Evolutionary conservation across 164 flowering plant species (phyloP).

Genomic region (Umbellularia californica): DNA sequence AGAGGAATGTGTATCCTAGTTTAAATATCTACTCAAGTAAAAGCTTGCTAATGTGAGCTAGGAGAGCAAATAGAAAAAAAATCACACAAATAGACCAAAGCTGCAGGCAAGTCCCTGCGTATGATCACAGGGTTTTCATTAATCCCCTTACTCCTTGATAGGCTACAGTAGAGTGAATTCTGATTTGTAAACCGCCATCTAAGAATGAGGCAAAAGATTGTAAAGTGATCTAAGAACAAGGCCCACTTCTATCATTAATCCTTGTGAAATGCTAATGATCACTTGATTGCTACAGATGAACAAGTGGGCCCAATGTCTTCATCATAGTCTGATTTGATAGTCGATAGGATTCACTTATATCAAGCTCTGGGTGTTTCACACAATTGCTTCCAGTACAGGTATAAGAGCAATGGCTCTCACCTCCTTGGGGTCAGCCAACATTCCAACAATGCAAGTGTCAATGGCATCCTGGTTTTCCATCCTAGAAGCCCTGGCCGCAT

Average conservation of each 20-base stretch:
- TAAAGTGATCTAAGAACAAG: too few relatives aligned
- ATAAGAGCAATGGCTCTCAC: conserved; percentile 10
- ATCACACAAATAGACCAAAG: neutral
- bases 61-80: neutral
- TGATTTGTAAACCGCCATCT: neutral
- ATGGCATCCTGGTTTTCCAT: conserved; percentile 49
- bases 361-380: neutral
- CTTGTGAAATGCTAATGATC: too few relatives aligned
- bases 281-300: too few relatives aligned
- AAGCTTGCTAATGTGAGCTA: neutral
- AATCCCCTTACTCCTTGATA: neutral
- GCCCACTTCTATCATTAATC: too few relatives aligned
- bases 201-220: neutral
- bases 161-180: neutral
- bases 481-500: conserved; percentile 39
- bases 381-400: too few relatives aligned
- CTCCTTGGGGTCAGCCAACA: conserved; percentile 47
- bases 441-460: conserved; percentile 38
- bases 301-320: too few relatives aligned
- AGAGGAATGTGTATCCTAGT: neutral
- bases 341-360: neutral
- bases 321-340: too few relatives aligned
- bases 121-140: neutral
- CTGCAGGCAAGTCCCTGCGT: too few relatives aligned
- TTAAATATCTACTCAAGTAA: neutral